Evolutionary conservation across 305 asterid species (phyloP), one percentile per base, ranked within the genome.

Genomic region (Fraxinus floribunda): DNA sequence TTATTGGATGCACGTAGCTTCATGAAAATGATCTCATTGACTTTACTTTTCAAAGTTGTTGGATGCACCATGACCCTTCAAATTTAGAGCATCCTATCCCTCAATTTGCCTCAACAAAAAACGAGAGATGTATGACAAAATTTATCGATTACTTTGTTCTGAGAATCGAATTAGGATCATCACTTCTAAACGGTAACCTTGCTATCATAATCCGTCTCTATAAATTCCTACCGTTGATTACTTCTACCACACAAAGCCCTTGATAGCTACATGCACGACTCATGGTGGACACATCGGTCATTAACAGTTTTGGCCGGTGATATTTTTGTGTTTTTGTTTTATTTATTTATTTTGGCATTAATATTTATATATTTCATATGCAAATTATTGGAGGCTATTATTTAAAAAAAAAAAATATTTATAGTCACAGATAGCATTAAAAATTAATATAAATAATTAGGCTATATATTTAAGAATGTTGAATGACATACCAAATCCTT

Each of bases 251-350:
- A 34, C 73, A 64, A 64, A 24, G 13, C 5, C 6, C 18, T 15
- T 1, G 73, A 66, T 66, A 66, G 73, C 36, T 7, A 81, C 46
- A 15, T 44, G 78, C 78, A 32, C 26, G 73, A 55, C 55, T 81
- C 44, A 30, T 75, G 84, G 66, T 73, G 15, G 57, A 30, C 41
- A 9, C 30, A 74, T 7, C 26, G 38, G 13, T 11, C 38, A 15
- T 38, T 39, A 35, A 60, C 34, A 34, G 30, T 39, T 38, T 79
- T 66, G 77, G 77, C 29, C 82, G 41, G 76, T 66, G 82, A 66
- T 79, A 64, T 36, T 79, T 79, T 29, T 2, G 16, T 49, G 6
- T 26, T 66, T 64, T 64, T 66, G 2, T 68, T 11, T 13, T 11
- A 13, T 11, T 7, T 22, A 7, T 39, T 39, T 9, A 24, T 64